Base-by-base conservation (phyloP, 257 asterid genomes). In the Capsicum baccatum region DNA sequence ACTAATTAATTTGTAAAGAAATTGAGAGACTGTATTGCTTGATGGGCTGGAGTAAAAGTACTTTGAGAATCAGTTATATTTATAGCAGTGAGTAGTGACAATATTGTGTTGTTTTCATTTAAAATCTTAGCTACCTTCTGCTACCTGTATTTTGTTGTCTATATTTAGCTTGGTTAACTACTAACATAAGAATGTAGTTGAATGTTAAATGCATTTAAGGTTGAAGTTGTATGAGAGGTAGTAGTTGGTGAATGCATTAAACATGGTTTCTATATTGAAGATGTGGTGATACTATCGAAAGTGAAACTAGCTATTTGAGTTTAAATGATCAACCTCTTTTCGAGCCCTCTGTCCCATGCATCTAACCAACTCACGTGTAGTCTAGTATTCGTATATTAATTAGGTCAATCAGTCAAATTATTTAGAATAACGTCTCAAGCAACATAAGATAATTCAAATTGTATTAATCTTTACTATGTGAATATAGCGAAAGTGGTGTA, bases 81-180 rank as follows among this genome's bases (percentile, higher is more conserved):
- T 81, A 81, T 81, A 62, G 84, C 47, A 55, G 44, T 3, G 5
- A 76, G 81, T 54, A 68, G 26, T 67, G 81, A 13, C 19, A 39
- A 39, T 39, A 7, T 76, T 76, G 81, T 16, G 14, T 69, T 39
- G 6, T 39, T 69, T 69, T 69, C 78, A 69, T 69, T 69, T 76
- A 84, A 71, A 47, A 81, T 16, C 85, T 64, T 39, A 33, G 16
- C 80, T 80, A 50, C 80, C 67, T 80, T 81, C 88, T 68, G 47
- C 86, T 74, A 76, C 81, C 85, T 59, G 54, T 71, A 81, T 69
- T 69, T 21, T 68, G 76, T 68, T 68, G 76, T 16, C 19, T n/a
- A 39, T 14, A 6, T 5, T 42, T 84, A 56, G 42, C 44, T 12
- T 56, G 13, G 60, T 63, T 74, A 84, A 81, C 58, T 57, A 80